Conservation (phyloP, 805 yeast species). For the Tetrapisispora iriomotensis region DNA sequence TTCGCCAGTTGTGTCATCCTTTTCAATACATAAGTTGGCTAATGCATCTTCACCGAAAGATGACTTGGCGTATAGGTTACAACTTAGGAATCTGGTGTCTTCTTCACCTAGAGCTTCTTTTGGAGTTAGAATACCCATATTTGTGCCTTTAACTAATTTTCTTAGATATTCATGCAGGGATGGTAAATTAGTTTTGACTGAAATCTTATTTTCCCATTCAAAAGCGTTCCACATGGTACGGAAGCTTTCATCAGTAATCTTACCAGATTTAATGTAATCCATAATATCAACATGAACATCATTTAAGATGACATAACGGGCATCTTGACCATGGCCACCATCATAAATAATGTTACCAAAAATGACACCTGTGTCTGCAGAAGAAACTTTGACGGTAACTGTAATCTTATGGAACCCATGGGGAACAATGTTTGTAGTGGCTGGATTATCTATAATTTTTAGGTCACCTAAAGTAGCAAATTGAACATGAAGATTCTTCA, state of each 20-base stretch:
- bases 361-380: slow-evolving; percentile 96
- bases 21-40: slow-evolving; percentile 91
- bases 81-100: slow-evolving; percentile 71
- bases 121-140: slow-evolving; percentile 89
- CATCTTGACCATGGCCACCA: slow-evolving; percentile 87
- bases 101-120: slow-evolving; percentile 85
- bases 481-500: slow-evolving; percentile 85
- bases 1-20: slow-evolving; percentile 52
- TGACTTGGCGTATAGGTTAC: slow-evolving; percentile 84
- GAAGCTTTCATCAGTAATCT: slow-evolving; percentile 79
- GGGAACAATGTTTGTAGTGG: slow-evolving; percentile 88
- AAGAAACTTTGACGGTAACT: slow-evolving; percentile 84
- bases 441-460: slow-evolving; percentile 86
- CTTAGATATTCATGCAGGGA: slow-evolving; percentile 71
- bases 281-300: slow-evolving; percentile 94
- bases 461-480: slow-evolving; percentile 94
- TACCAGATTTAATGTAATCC: slow-evolving; percentile 96
- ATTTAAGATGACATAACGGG: slow-evolving; percentile 80
- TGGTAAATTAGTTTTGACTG: slow-evolving; percentile 60
- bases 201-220: slow-evolving; percentile 98
- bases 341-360: slow-evolving; percentile 96
- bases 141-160: slow-evolving; percentile 62
- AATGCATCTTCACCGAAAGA: slow-evolving; percentile 96
- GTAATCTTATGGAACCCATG: slow-evolving; percentile 90
- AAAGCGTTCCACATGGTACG: slow-evolving; percentile 98